A percentile compares a stretch with the other conserved stretches of the same genome.
These are phyloP conservation scores for Saccharomycopsis malanga DNA, from an alignment of 805 yeast genomes.

Conservation along the genomic window DNA sequence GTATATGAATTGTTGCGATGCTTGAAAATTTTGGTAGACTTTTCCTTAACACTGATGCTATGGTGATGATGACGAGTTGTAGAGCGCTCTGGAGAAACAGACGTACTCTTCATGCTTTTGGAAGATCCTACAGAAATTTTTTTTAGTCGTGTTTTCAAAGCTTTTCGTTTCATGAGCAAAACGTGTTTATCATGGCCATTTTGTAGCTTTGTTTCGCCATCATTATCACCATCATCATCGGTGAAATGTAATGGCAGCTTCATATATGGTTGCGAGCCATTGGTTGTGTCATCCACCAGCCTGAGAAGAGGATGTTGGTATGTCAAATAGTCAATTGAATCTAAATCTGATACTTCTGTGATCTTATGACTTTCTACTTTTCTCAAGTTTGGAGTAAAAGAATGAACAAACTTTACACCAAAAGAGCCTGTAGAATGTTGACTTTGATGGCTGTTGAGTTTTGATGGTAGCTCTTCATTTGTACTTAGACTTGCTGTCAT, in stretches of 20 bases:
- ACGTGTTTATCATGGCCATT: neutral
- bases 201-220: constrained; percentile 1
- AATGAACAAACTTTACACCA: constrained; percentile 14
- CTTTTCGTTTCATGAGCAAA: neutral
- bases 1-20: constrained; percentile 5
- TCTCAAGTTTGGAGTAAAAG: constrained; percentile 12
- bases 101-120: neutral
- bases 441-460: constrained; percentile 2
- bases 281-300: neutral
- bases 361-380: constrained; percentile 1
- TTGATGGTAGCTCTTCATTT: too few relatives aligned
- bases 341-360: neutral
- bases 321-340: constrained; percentile 16
- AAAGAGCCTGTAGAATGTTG: constrained; percentile 11
- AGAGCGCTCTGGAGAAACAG: too few relatives aligned
- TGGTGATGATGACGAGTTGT: neutral
- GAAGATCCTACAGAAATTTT: neutral
- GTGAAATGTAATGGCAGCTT: neutral
- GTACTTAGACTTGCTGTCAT: too few relatives aligned
- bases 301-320: constrained; percentile 8
- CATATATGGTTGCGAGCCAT: neutral
- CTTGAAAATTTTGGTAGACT: constrained; percentile 5
- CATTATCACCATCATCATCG: neutral
- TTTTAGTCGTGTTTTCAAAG: neutral
- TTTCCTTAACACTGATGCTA: neutral